Evolutionary conservation across 768 basidiomycete species (phyloP).

Genomic region (Mycena filopes): DNA sequence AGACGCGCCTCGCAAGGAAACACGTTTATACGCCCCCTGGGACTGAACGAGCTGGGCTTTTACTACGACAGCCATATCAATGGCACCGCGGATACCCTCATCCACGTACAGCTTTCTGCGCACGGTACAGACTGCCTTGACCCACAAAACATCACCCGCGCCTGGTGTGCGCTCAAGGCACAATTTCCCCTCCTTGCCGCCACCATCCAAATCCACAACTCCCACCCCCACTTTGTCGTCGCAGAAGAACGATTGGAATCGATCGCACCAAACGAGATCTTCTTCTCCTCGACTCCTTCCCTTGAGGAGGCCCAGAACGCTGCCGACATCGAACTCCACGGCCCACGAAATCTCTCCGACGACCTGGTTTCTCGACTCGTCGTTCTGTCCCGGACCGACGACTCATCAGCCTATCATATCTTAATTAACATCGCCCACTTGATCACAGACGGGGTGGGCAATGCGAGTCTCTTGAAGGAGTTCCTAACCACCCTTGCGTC

Average conservation of each 20-base stretch:
- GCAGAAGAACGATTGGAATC: slow-evolving; percentile 46
- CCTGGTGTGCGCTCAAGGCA: slow-evolving; percentile 61
- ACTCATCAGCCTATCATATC: slow-evolving; percentile 50
- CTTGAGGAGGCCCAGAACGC: slow-evolving; percentile 45
- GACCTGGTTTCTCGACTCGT: slow-evolving; percentile 53
- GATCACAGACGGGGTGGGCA: slow-evolving; percentile 62
- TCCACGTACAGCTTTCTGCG: slow-evolving; percentile 43
- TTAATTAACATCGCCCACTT: slow-evolving; percentile 58
- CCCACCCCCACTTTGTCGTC: slow-evolving; percentile 54
- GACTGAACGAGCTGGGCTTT: slow-evolving; percentile 51
- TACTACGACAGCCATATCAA: slow-evolving; percentile 54
- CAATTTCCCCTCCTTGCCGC: slow-evolving; percentile 62
- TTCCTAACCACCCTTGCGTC: slow-evolving; percentile 56
- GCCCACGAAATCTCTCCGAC: slow-evolving; percentile 52
- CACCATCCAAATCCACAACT: slow-evolving; percentile 45
- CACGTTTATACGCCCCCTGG: slow-evolving; percentile 47
- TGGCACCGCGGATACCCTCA: slow-evolving; percentile 57
- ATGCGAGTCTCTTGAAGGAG: slow-evolving; percentile 51
- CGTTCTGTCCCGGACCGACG: slow-evolving; percentile 53
- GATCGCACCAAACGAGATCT: slow-evolving; percentile 51
- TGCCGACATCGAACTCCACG: slow-evolving; percentile 44
- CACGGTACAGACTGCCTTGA: slow-evolving; percentile 23
- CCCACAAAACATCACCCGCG: slow-evolving; percentile 47
- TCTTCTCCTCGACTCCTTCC: slow-evolving; percentile 45
- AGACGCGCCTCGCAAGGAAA: not conserved